phyloP scores from a whole-genome alignment of 805 yeast species.

The Zygosaccharomyces gambellarensis region DNA sequence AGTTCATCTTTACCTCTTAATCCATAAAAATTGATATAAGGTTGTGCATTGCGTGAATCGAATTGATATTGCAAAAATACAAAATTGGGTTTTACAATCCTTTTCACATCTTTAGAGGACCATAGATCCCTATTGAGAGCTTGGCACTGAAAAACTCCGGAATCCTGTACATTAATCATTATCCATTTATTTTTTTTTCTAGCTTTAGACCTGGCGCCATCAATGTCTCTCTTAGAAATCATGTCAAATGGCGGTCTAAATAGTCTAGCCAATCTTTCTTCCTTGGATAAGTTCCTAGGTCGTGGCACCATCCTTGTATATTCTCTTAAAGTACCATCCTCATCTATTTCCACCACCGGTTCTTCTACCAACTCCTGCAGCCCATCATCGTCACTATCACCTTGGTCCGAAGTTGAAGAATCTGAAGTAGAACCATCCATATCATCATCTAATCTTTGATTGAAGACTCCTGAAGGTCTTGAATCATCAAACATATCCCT shows the following conservation, averaged over 20 bases:
- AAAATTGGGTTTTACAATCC: slow-evolving; percentile 59
- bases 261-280: slow-evolving; percentile 65
- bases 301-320: slow-evolving; percentile 27
- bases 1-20: slow-evolving; percentile 43
- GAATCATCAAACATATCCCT: slow-evolving; percentile 34
- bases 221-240: slow-evolving; percentile 63
- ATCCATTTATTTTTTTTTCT: slow-evolving; percentile 67
- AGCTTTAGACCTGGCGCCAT: slow-evolving; percentile 66
- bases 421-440: slow-evolving; percentile 19
- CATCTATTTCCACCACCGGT: slow-evolving; percentile 31
- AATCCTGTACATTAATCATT: slow-evolving; percentile 81
- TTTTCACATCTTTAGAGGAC: slow-evolving; percentile 65
- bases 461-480: slow-evolving; percentile 35
- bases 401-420: slow-evolving; percentile 36
- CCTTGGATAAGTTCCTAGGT: slow-evolving; percentile 26
- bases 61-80: slow-evolving; percentile 80
- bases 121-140: slow-evolving; percentile 89
- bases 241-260: slow-evolving; percentile 94
- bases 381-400: slow-evolving; percentile 38
- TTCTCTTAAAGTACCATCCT: slow-evolving; percentile 37
- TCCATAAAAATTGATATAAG: slow-evolving; percentile 68
- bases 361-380: slow-evolving; percentile 34
- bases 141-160: slow-evolving; percentile 81
- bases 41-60: slow-evolving; percentile 70
- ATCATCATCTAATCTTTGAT: slow-evolving; percentile 32